These are phyloP conservation scores for Chaetothyriales sp. DNA, from an alignment of 2,329 filamentous ascomycete species.

Conservation along the genomic window DNA sequence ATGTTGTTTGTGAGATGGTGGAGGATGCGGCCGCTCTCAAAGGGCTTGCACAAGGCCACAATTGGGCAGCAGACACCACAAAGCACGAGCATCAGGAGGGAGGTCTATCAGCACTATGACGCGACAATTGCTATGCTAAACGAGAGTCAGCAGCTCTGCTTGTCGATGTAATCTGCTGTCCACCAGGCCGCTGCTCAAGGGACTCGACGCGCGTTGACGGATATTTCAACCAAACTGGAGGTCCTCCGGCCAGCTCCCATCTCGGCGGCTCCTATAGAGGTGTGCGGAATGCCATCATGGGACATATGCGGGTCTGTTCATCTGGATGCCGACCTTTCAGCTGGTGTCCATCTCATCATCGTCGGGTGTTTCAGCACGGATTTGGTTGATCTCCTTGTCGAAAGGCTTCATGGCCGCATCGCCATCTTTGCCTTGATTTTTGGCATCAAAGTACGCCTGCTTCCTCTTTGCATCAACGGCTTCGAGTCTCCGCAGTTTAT, in stretches of 20 bases:
- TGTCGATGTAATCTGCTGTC: slow-evolving; percentile 13
- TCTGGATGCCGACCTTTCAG: background rate
- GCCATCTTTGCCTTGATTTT: slow-evolving; percentile 29
- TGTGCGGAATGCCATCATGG: too few species aligned
- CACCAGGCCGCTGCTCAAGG: background rate
- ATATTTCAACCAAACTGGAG: background rate
- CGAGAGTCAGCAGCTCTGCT: slow-evolving; percentile 32
- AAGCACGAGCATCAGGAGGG: slow-evolving; percentile 2
- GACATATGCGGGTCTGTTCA: background rate
- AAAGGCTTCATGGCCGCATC: slow-evolving; percentile 14
- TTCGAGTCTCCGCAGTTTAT: slow-evolving; percentile 25
- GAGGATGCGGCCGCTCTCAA: slow-evolving; percentile 23
- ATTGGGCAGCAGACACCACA: slow-evolving; percentile 18
- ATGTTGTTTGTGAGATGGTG: slow-evolving; percentile 30
- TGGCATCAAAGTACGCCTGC: slow-evolving; percentile 31
- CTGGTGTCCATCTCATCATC: background rate
- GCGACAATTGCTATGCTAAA: slow-evolving; percentile 32
- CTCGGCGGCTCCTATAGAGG: too few species aligned
- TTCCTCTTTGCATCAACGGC: slow-evolving; percentile 26
- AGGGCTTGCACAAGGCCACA: slow-evolving; percentile 15
- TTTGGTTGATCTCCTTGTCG: background rate
- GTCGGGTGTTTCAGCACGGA: background rate
- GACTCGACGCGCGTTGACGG: background rate
- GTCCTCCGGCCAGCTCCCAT: too few species aligned
- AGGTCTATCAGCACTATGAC: slow-evolving; percentile 24